Percentiles rank a stretch among this genome's conserved stretches.
Conservation (phyloP, 1,284 basidiomycete species). For the Xerocomus cyaneibrunnescens region DNA sequence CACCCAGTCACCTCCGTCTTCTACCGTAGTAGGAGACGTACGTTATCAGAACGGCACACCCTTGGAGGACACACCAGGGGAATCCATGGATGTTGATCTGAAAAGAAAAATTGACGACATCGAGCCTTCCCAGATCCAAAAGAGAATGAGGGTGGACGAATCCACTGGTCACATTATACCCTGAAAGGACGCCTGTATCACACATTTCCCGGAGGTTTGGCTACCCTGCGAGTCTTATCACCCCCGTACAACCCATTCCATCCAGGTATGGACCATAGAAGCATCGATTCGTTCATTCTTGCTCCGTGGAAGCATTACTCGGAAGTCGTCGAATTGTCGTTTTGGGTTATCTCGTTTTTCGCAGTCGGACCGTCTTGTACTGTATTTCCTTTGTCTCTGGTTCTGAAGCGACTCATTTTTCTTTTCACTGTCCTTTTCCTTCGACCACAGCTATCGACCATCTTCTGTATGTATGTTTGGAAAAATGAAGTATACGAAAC, state of each 20-base stretch:
- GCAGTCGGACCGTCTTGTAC: conserved; percentile 38
- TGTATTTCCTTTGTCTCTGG: conserved; percentile 29
- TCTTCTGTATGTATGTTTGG: conserved; percentile 37
- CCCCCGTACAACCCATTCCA: conserved; percentile 25
- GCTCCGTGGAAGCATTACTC: conserved; percentile 32
- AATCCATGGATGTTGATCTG: conserved; percentile 35
- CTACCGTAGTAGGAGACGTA: conserved; percentile 33
- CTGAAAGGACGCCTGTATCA: conserved; percentile 26
- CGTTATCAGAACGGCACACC: conserved; percentile 34
- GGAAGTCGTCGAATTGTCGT: conserved; percentile 33
- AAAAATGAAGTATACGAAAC: conserved; percentile 23
- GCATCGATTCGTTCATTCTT: conserved; percentile 28
- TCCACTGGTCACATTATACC: conserved; percentile 31
- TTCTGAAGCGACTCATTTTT: conserved; percentile 16
- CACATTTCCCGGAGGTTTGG: conserved; percentile 22
- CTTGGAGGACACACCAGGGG: conserved; percentile 27
- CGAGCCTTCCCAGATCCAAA: conserved; percentile 36
- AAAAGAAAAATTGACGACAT: conserved; percentile 40
- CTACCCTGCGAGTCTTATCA: conserved; percentile 26
- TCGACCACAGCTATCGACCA: conserved; percentile 31
- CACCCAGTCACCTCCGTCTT: conserved; percentile 47
- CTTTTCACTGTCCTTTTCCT: conserved; percentile 12
- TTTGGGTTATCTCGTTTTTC: conserved; percentile 36
- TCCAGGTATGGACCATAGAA: conserved; percentile 34
- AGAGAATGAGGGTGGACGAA: conserved; percentile 41